A percentile compares a stretch with the other conserved stretches of the same genome.
phyloP scores from a whole-genome alignment of 371 early-diverging fungal genomes.

The Lichtheimia hyalospora region DNA sequence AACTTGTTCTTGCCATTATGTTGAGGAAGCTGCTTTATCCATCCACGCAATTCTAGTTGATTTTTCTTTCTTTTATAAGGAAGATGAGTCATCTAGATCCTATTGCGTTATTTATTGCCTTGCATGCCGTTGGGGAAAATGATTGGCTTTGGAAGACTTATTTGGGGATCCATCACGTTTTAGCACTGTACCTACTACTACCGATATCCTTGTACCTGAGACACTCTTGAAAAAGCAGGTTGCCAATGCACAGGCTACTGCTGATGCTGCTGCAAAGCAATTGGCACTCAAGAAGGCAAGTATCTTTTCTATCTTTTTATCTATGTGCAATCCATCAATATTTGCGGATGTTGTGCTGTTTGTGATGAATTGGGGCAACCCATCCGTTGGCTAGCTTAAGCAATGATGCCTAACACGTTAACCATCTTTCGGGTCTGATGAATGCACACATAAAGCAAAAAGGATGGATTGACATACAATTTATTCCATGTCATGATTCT shows the following conservation, averaged over 20 bases:
- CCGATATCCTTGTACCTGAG: constrained; percentile 79
- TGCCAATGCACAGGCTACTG: constrained; percentile 76
- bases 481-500: neutral
- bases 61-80: no score
- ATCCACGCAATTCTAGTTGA: no score
- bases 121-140: no score
- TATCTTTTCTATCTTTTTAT: constrained; percentile 5
- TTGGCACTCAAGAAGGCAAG: constrained; percentile 31
- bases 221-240: constrained; percentile 93
- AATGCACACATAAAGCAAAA: neutral
- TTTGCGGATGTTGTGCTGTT: constrained; percentile 8
- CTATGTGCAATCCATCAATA: neutral
- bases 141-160: no score
- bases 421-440: constrained; percentile 91
- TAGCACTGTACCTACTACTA: constrained; percentile 47
- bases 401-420: constrained; percentile 62
- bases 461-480: neutral
- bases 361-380: constrained; percentile 54
- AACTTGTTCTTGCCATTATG: no score
- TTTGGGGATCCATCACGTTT: neutral
- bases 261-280: constrained; percentile 57
- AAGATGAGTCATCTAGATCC: no score
- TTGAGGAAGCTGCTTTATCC: no score
- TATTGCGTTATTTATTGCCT: no score
- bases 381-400: constrained; percentile 51